Evolutionary conservation across 1,284 basidiomycete species (phyloP).

Genomic region (Malassezia globosa): DNA sequence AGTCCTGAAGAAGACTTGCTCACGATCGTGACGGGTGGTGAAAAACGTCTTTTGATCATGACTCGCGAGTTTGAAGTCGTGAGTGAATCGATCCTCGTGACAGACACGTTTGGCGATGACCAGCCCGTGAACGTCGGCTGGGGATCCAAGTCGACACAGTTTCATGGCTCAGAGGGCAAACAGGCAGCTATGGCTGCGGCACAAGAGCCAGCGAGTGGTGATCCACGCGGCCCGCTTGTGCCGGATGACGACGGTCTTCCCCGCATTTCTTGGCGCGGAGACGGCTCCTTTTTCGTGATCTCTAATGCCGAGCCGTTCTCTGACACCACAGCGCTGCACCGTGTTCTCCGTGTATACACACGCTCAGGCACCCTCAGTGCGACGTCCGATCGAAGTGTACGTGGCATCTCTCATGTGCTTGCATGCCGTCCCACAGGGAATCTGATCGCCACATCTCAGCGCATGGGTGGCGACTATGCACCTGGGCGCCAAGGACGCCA

Average conservation of each 20-base stretch:
- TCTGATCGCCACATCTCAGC: slow-evolving; percentile 68
- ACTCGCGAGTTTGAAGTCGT: slow-evolving; percentile 77
- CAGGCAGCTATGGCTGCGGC: slow-evolving; percentile 57
- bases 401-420: slow-evolving; percentile 69
- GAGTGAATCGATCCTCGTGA: slow-evolving; percentile 63
- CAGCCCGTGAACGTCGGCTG: slow-evolving; percentile 89
- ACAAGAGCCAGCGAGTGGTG: slow-evolving; percentile 48
- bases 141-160: slow-evolving; percentile 94
- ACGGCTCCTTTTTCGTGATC: slow-evolving; percentile 76
- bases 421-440: slow-evolving; percentile 78
- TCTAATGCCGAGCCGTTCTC: slow-evolving; percentile 55
- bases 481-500: slow-evolving; percentile 52
- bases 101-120: slow-evolving; percentile 75
- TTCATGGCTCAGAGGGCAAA: slow-evolving; percentile 91
- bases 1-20: slow-evolving; percentile 79
- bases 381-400: slow-evolving; percentile 65
- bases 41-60: slow-evolving; percentile 69
- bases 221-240: slow-evolving; percentile 47
- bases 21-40: slow-evolving; percentile 52
- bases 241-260: slow-evolving; percentile 61
- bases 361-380: slow-evolving; percentile 67
- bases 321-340: slow-evolving; percentile 49
- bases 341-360: slow-evolving; percentile 56
- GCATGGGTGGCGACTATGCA: slow-evolving; percentile 58
- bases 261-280: slow-evolving; percentile 82